These are phyloP conservation scores for Nicotiana rustica DNA, from an alignment of 305 asterid species.

Conservation along the genomic window DNA sequence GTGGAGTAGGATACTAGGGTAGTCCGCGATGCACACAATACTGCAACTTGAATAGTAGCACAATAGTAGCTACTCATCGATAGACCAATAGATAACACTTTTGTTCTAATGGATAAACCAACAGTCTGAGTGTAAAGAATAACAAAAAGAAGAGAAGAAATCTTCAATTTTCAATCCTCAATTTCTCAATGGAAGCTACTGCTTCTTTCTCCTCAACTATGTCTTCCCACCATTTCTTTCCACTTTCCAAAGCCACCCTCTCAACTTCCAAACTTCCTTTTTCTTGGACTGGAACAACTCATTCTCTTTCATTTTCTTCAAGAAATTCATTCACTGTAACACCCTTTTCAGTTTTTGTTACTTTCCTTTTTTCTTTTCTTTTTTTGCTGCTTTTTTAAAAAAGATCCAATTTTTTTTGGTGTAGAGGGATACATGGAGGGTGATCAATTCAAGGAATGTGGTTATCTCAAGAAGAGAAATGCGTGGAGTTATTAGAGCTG, in stretches of 20 bases:
- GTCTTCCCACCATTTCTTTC: slow-evolving; percentile 70
- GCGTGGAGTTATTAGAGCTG: slow-evolving; percentile 70
- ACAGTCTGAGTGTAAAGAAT: not conserved
- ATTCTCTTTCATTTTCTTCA: slow-evolving; percentile 62
- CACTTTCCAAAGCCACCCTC: slow-evolving; percentile 46
- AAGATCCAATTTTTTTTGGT: slow-evolving; percentile 17
- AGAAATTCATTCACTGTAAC: slow-evolving; percentile 69
- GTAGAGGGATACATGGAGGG: slow-evolving; percentile 78
- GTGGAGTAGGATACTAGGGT: slow-evolving; percentile 1
- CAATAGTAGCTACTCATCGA: not conserved
- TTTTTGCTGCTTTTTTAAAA: slow-evolving; percentile 17
- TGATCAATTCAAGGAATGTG: slow-evolving; percentile 52
- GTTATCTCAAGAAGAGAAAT: slow-evolving; percentile 50
- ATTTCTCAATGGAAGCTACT: slow-evolving; percentile 59
- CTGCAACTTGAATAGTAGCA: too few species aligned
- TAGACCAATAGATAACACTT: slow-evolving; percentile 12
- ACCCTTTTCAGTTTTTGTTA: not conserved
- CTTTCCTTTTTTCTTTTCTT: not conserved
- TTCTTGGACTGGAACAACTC: slow-evolving; percentile 56
- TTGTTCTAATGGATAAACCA: slow-evolving; percentile 16
- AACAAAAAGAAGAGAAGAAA: not conserved
- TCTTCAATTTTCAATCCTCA: not conserved
- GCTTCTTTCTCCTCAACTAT: slow-evolving; percentile 58
- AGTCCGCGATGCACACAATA: not conserved
- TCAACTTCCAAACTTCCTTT: slow-evolving; percentile 45